Evolutionary conservation across 2,329 filamentous ascomycete genomes (phyloP), one percentile per base, ranked within the genome.

Genomic region (Arthrobotrys megalospora): DNA sequence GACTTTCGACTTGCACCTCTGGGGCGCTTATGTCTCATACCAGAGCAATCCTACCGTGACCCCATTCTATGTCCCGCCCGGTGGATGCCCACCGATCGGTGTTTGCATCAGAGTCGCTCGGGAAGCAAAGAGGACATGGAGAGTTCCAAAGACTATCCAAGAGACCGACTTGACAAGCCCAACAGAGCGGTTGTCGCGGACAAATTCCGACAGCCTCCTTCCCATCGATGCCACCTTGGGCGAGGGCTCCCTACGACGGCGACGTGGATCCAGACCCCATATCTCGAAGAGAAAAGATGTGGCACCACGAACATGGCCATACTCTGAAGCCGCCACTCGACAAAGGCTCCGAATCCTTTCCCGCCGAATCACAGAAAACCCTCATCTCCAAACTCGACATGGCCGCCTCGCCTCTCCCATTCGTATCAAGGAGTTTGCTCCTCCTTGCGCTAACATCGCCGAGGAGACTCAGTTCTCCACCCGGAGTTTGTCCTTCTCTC

Each of bases 11-110:
- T 85, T 88, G 11, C 90, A 92, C 81, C 84, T 92, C 8, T 92
- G 90, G 90, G 86, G 88, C 4, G 90, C 88, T 0, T 92, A 91
- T 82, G 84, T 88, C 73, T 85, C 90, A 65, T 92, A 91, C 81
- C 84, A 91, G 47, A 88, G 90, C 82, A 90, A 92, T 80, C 90
- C 90, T 53, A 89, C 89, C 60, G 89, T 91, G 1, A 92, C 90
- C 0, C 90, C 90, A 0, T 89, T 92, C 79, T 87, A 89, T 64
- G 86, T 90, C 69, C 88, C 89, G 76, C 90, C 89, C 81, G 90
- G 88, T 81, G 87, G 88, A 71, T 87, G 91, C 28, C 90, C 90
- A 6, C 90, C 90, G 2, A 86, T 89, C 50, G 90, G 90, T 14
- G 90, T 91, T 8, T 90, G 89, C 81, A 83, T 88, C 81, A 88